These are phyloP conservation scores for Decorospora gaudefroyi DNA, from an alignment of 2,329 filamentous ascomycete genomes.

Conservation along the genomic window DNA sequence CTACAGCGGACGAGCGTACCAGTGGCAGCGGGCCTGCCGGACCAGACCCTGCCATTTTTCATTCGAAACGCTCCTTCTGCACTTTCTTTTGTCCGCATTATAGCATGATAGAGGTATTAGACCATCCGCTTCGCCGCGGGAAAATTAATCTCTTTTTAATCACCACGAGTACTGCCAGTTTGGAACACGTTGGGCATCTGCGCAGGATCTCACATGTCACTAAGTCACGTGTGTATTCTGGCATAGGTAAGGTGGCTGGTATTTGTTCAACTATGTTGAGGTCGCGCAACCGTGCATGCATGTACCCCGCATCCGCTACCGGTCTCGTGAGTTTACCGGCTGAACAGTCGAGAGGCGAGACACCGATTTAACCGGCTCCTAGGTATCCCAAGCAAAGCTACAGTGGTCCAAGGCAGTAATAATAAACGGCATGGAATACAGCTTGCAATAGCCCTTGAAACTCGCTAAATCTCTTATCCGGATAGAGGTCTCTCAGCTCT, in stretches of 20 bases:
- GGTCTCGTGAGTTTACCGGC: constrained; percentile 2
- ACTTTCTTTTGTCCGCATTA: constrained; percentile 11
- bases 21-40: constrained; percentile 30
- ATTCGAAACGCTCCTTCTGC: constrained; percentile 10
- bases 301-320: constrained; percentile 11
- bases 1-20: constrained; percentile 20
- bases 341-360: no score
- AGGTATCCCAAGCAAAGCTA: no score
- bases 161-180: background rate
- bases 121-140: constrained; percentile 25
- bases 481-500: no score
- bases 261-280: background rate
- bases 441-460: no score
- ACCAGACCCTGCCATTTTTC: constrained; percentile 23
- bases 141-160: constrained; percentile 26
- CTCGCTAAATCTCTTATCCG: no score
- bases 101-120: constrained; percentile 28
- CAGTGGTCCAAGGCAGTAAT: no score
- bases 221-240: no score
- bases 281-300: constrained; percentile 4
- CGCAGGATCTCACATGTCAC: background rate
- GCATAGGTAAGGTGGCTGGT: no score
- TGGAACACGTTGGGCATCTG: background rate
- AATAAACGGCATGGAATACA: no score
- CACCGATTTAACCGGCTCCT: background rate